Evolutionary conservation across 2,329 filamentous ascomycete species (phyloP), one percentile per base, ranked within the genome.

Genomic region (Mycogone perniciosa): DNA sequence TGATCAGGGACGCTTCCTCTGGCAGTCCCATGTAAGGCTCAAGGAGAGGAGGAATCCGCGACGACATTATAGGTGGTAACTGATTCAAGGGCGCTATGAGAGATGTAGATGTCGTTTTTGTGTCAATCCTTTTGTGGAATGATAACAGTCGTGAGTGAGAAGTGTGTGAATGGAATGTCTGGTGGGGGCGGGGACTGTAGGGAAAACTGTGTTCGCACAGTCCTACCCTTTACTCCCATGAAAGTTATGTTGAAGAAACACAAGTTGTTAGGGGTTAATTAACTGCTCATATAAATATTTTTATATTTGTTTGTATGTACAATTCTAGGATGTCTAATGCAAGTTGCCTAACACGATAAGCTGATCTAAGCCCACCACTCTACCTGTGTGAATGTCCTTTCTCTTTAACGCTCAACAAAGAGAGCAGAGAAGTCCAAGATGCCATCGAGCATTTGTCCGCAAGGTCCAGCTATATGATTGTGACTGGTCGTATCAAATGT

Each of bases 21-120:
- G 81, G 81, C 1, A 84, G 73, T 43, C 69, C 61, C 46, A 87
- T 73, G 64, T 85, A 85, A 6, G 82, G 76, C 59, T 86, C 78
- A 10, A 89, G 73, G 3, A 85, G 76, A 50, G 79, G 74, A 3
- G 86, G 85, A 53, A 81, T 77, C 54, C 77, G 74, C 5, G 75
- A 73, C 13, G 76, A 68, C 71, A 75, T 76, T 39, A 2, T 50
- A 13, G 13, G 27, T 34, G 10, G 13, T 31, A 27, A n/a, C 29
- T 4, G 26, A 31, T 29, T 11, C 20, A 30, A 30, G 30, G 26
- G 10, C 5, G n/a, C 11, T 13, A n/a, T 9, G 31, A 39, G 29
- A 7, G 20, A 29, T 39, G 29, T 11, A n/a, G 30, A 43, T 31
- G 9, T 5, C 7, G 10, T 8, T 10, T 13, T 13, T 20, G 10